Evolutionary conservation across 2,329 filamentous ascomycete species (phyloP).

Genomic region (Alternaria infectoria): DNA sequence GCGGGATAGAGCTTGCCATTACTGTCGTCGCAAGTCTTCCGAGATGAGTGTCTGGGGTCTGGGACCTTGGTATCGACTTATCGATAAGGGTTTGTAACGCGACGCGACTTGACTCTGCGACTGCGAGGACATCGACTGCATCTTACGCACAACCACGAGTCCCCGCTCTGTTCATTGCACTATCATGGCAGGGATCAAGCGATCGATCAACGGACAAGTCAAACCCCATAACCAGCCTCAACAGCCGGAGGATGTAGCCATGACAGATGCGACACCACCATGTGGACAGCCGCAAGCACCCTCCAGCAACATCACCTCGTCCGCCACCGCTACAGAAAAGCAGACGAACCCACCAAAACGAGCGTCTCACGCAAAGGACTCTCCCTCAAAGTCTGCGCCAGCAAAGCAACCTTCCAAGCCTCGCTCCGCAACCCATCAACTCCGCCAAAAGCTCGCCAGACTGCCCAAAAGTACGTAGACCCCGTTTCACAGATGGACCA

Average conservation of each 20-base stretch:
- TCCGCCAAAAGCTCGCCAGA: slow-evolving; percentile 20
- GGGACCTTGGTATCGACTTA: slow-evolving; percentile 1
- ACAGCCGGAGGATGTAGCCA: not conserved
- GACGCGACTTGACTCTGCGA: slow-evolving; percentile 16
- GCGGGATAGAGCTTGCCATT: slow-evolving; percentile 52
- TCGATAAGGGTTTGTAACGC: slow-evolving; percentile 25
- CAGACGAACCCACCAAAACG: not conserved
- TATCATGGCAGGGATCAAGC: slow-evolving; percentile 33
- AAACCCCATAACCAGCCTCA: slow-evolving; percentile 15
- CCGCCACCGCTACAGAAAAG: not conserved
- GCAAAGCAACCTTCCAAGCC: slow-evolving; percentile 1
- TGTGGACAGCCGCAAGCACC: slow-evolving; percentile 17
- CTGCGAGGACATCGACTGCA: not conserved
- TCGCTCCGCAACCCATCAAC: not conserved
- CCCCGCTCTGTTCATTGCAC: not conserved
- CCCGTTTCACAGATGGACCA: not conserved
- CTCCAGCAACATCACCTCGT: slow-evolving; percentile 12
- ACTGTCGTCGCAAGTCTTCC: slow-evolving; percentile 1
- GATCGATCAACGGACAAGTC: slow-evolving; percentile 29
- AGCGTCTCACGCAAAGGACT: not conserved
- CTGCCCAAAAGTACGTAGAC: slow-evolving; percentile 31
- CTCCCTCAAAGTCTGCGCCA: not conserved
- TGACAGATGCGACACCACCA: slow-evolving; percentile 19
- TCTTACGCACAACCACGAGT: not conserved
- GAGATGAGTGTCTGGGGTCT: not conserved